Evolutionary conservation across 225 moss, liverwort and hornwort species (phyloP).

Genomic region (Physcomitrium patens): DNA sequence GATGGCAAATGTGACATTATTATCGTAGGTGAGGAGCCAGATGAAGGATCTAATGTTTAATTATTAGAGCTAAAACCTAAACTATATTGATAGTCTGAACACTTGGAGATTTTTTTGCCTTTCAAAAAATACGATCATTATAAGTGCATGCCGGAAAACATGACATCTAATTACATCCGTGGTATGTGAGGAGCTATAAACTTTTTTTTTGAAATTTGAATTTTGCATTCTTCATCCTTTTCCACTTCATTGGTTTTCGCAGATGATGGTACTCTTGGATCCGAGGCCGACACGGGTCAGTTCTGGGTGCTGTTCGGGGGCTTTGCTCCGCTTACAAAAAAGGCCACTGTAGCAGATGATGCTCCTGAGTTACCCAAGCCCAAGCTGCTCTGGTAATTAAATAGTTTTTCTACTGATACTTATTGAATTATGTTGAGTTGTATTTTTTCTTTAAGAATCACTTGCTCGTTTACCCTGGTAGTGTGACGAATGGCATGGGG

Average conservation of each 20-base stretch:
- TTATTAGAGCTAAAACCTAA: background rate
- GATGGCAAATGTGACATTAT: slow-evolving; percentile 66
- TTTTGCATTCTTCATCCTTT: slow-evolving; percentile 2
- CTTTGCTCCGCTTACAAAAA: slow-evolving; percentile 74
- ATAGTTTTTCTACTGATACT: background rate
- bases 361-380: slow-evolving; percentile 28
- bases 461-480: background rate
- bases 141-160: background rate
- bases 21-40: slow-evolving; percentile 55
- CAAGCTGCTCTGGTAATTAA: slow-evolving; percentile 62
- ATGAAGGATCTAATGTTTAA: slow-evolving; percentile 13
- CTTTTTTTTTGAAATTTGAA: background rate
- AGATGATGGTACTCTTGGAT: slow-evolving; percentile 83
- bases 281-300: slow-evolving; percentile 79
- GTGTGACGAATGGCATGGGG: background rate
- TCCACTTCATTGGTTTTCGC: slow-evolving; percentile 36
- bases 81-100: background rate
- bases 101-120: background rate
- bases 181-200: background rate
- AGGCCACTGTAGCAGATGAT: slow-evolving; percentile 38
- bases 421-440: slow-evolving; percentile 1
- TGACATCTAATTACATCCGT: slow-evolving; percentile 1
- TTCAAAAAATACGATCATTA: background rate
- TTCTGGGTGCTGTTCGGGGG: slow-evolving; percentile 84
- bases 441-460: slow-evolving; percentile 2